Base-by-base conservation (phyloP, 768 basidiomycete genomes). In the Amanita pseudoporphyria region DNA sequence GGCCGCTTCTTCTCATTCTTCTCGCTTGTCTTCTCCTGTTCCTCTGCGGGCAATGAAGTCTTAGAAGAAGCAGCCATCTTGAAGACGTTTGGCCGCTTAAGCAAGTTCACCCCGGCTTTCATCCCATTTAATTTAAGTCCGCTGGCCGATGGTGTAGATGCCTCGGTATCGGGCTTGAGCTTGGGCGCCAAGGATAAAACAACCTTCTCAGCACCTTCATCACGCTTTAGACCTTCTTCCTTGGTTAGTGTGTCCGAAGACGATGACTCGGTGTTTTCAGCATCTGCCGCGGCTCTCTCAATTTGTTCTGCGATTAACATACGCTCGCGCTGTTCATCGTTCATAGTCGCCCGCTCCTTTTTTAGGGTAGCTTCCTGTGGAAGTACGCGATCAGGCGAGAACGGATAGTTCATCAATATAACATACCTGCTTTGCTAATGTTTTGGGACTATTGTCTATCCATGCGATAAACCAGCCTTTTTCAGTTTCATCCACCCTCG, bases 401-500 rank as follows among this genome's bases (percentile, higher is more conserved):
- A 50, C 37, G 40, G 28, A 16, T 9, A 37, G 16, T 36, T 31
- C 24, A 18, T 19, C 26, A 28, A 14, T 51, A 31, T 36, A 31
- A 67, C 77, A 58, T 55, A 87, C 87, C 66, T 85, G 84, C 70
- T 92, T 91, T 6, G 88, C 90, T 30, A 99, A 72, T 1, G 96
- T 92, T 59, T 92, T 89, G 12, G 96, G 96, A 51, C 87, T 88
- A 65, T 77, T 97, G 65, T 99, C 96, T 47, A 99, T 88, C 96
- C 96, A 99, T 31, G 85, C 81, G 53, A 99, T 76, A 64, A 94
- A 99, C 83, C 89, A 93, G 1, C 96, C 96, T 70, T 99, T 96
- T 69, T 98, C 96, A 39, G 92, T 97, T 70, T 98, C 95, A 61
- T 98, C 96, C 22, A 96, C 96, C 55, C 88, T 79, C 4, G 85